Evolutionary conservation across 306 rosid genomes (phyloP).

Genomic region (Vigna angularis): DNA sequence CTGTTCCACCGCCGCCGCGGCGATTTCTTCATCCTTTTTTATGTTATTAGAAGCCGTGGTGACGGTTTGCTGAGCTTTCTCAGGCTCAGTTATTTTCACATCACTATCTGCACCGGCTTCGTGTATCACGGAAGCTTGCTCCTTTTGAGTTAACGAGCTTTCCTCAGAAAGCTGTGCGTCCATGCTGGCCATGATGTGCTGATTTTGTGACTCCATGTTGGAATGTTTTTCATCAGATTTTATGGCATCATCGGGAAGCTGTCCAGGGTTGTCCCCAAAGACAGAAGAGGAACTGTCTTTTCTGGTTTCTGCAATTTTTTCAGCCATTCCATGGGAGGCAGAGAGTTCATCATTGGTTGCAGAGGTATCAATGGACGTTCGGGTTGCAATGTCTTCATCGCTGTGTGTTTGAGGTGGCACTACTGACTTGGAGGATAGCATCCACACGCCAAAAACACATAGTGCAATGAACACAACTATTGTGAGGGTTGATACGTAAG

Average conservation of each 20-base stretch:
- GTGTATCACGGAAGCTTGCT: constrained; percentile 38
- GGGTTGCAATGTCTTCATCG: constrained; percentile 40
- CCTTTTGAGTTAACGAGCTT: constrained; percentile 50
- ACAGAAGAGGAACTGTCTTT: constrained; percentile 32
- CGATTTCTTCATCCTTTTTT: constrained; percentile 36
- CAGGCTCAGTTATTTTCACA: constrained; percentile 47
- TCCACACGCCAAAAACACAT: constrained; percentile 75
- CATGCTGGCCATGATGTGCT: constrained; percentile 1
- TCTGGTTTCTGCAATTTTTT: background rate
- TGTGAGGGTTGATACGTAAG: constrained; percentile 67
- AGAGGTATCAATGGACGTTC: constrained; percentile 43
- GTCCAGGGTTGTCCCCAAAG: constrained; percentile 74
- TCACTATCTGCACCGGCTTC: constrained; percentile 29
- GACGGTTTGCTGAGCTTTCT: constrained; percentile 40
- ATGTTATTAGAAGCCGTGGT: constrained; percentile 31
- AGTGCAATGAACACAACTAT: constrained; percentile 62
- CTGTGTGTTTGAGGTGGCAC: constrained; percentile 41
- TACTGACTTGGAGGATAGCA: constrained; percentile 59
- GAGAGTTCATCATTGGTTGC: constrained; percentile 23
- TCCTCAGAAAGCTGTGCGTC: constrained; percentile 61
- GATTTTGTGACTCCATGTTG: constrained; percentile 41
- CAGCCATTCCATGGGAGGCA: constrained; percentile 37
- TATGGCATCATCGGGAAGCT: constrained; percentile 82
- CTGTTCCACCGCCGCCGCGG: background rate
- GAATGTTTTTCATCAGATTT: constrained; percentile 52